Evolutionary conservation across 768 basidiomycete genomes (phyloP).

Genomic region (Pulveroboletus frians): DNA sequence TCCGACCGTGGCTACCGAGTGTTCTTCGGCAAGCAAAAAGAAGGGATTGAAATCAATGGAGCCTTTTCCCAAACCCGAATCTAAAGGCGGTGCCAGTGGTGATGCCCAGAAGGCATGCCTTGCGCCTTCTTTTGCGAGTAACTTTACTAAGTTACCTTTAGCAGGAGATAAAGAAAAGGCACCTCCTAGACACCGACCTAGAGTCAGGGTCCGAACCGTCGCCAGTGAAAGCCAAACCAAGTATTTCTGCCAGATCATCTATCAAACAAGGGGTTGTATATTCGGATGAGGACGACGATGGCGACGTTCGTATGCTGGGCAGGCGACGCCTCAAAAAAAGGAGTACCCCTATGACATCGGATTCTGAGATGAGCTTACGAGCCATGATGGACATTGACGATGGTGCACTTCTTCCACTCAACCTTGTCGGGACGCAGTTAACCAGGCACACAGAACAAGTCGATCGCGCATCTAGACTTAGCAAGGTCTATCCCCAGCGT

Average conservation of each 20-base stretch:
- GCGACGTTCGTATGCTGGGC: conserved; percentile 23
- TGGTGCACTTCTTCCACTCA: conserved; percentile 39
- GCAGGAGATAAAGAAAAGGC: conserved; percentile 42
- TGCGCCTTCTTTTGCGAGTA: neutral
- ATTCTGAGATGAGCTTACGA: conserved; percentile 41
- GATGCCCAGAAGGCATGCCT: conserved; percentile 5
- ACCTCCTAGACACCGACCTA: conserved; percentile 19
- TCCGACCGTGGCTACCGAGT: neutral
- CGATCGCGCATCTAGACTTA: conserved; percentile 17
- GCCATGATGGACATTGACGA: conserved; percentile 80
- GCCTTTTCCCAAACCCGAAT: neutral
- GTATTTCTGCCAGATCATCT: conserved; percentile 8
- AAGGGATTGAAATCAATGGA: neutral
- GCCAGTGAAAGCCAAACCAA: conserved; percentile 8
- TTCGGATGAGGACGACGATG: conserved; percentile 56
- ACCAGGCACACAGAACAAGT: conserved; percentile 22
- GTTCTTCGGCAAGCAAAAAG: neutral
- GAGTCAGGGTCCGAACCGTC: conserved; percentile 25
- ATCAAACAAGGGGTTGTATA: conserved; percentile 46
- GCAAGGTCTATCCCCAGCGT: conserved; percentile 10
- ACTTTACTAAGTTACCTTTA: conserved; percentile 24
- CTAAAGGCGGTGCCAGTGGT: neutral
- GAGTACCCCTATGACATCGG: conserved; percentile 34
- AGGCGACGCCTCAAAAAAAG: conserved; percentile 30
- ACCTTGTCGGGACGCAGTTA: conserved; percentile 8